Base-by-base conservation (phyloP, 164 flowering plant species). In the Vitis rotundifolia region DNA sequence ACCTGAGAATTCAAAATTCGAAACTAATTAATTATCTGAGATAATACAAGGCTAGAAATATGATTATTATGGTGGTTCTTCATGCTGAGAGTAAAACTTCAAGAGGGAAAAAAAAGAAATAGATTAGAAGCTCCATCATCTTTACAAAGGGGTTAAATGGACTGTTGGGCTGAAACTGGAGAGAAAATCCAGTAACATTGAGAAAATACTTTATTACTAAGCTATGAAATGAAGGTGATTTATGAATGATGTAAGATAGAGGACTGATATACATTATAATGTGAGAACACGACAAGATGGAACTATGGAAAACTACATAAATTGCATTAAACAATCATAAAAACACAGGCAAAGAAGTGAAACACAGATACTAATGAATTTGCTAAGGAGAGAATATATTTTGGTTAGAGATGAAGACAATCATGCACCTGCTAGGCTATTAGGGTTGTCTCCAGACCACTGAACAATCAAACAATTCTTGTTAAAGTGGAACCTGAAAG, bases 381-480 rank as follows among this genome's bases (percentile, higher is more conserved):
- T 28, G 11, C 53, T 6, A 29, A 47, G 29, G 48, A 1, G 9
- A 14, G 63, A 11, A 37, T 37, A 37, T 3, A 37, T 37, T 5
- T 37, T 5, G 28, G 16, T 29, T 59, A 31, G 18, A 18, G 22
- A 10, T 8, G 9, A 49, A 66, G 12, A 49, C 56, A 59, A 54
- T 13, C 48, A 68, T 49, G 54, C 51, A 95, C 99, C 99, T 85
- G 99, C 98, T 61, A 93, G 76, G 80, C 99, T 95, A 80, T 95
- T 95, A 16, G 99, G 99, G 55, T 95, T 95, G 87, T 95, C 99
- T 67, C 99, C 99, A 59, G 99, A 90, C 99, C 99, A 95, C 79
- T 93, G 96, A 77, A 95, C 71, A 53, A 89, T 84, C 74, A 95
- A 70, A 69, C 98, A 95, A 44, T 85, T 78, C 78, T 84, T 88